phyloP scores from a whole-genome alignment of 495 filamentous ascomycete genomes.

The Cladorrhinum samala region DNA sequence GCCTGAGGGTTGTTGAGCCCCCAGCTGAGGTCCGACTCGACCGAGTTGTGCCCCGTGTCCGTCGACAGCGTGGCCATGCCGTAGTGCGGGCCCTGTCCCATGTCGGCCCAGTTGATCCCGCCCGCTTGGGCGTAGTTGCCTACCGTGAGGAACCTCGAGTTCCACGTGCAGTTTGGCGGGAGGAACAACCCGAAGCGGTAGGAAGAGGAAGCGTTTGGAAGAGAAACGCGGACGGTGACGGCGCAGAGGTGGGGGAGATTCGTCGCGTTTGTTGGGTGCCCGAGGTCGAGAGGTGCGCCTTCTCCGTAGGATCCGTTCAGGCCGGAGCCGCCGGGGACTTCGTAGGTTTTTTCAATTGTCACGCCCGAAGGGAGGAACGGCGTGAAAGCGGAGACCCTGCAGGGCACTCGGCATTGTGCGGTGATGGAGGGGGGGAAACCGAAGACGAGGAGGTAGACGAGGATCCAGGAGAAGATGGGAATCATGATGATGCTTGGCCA shows the following conservation, averaged over 20 bases:
- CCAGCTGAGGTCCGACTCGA: slow-evolving; percentile 36
- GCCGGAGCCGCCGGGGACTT: too few species aligned
- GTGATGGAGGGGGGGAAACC: too few species aligned
- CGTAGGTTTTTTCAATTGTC: background rate
- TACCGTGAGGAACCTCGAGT: slow-evolving; percentile 39
- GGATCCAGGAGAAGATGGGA: too few species aligned
- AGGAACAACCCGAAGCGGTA: slow-evolving; percentile 42
- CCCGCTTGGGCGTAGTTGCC: slow-evolving; percentile 50
- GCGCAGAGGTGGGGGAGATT: slow-evolving; percentile 44
- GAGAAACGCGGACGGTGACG: slow-evolving; percentile 40
- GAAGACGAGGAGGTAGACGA: too few species aligned
- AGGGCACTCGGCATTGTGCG: too few species aligned
- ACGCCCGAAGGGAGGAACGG: background rate
- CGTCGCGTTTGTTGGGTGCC: slow-evolving; percentile 37
- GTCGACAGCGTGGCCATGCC: slow-evolving; percentile 51
- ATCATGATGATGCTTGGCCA: too few species aligned
- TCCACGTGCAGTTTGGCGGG: slow-evolving; percentile 42
- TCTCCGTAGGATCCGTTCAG: too few species aligned
- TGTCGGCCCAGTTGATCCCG: slow-evolving; percentile 50
- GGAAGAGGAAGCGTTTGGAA: slow-evolving; percentile 30
- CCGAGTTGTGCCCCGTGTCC: slow-evolving; percentile 49
- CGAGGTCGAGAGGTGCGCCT: slow-evolving; percentile 25
- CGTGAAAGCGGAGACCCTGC: background rate
- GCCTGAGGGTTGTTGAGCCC: slow-evolving; percentile 7
- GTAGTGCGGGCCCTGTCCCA: slow-evolving; percentile 39